Evolutionary conservation across 768 basidiomycete species (phyloP).

Genomic region (Lanmaoa pseudosensibilis): DNA sequence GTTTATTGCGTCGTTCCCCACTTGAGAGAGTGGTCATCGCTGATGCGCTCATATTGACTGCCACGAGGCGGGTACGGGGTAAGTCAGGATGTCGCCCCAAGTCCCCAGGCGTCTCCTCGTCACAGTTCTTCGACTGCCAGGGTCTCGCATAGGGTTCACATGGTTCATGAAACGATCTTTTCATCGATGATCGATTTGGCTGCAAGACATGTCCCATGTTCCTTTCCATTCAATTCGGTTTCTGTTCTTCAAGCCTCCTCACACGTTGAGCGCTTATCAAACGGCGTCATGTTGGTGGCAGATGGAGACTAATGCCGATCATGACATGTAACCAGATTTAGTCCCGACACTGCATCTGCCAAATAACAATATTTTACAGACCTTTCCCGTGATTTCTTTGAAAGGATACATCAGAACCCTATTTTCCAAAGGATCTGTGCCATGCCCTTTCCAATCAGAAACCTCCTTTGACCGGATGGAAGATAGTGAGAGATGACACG

Average conservation of each 20-base stretch:
- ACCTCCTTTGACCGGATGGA: neutral
- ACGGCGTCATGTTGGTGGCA: neutral
- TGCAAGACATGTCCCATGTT: neutral
- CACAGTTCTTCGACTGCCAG: neutral
- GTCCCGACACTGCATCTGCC: neutral
- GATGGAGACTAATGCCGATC: neutral
- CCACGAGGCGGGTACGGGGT: neutral
- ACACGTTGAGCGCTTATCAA: neutral
- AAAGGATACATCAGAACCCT: neutral
- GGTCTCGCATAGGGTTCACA: neutral
- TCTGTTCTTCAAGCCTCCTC: neutral
- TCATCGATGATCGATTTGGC: neutral
- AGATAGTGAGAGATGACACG: neutral
- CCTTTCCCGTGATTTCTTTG: neutral
- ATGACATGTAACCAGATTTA: conserved; percentile 1
- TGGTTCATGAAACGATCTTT: neutral
- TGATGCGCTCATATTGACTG: neutral
- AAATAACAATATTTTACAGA: neutral
- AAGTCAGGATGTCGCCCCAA: neutral
- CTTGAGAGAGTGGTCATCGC: neutral
- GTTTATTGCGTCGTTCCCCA: neutral
- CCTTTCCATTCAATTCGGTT: neutral
- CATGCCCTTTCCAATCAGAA: neutral
- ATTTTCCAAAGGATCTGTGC: neutral
- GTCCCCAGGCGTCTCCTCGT: neutral